Base-by-base conservation (phyloP, 768 basidiomycete species). In the Punctularia strigosozonata region DNA sequence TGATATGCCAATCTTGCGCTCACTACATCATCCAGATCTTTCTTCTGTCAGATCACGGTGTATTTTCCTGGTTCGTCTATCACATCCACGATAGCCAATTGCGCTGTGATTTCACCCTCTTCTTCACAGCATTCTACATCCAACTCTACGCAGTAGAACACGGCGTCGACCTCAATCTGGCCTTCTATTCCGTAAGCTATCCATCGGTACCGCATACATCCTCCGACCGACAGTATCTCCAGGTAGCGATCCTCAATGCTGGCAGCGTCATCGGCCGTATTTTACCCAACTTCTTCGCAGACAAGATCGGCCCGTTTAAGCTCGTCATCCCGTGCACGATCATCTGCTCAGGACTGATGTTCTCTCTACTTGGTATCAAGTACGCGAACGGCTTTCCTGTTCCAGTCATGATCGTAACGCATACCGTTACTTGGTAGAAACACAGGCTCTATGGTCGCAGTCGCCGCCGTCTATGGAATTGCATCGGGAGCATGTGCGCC, bases 61-160 rank as follows among this genome's bases (percentile, higher is more conserved):
- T n/a, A n/a, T n/a, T n/a, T n/a, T n/a, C n/a, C n/a, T n/a, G n/a
- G n/a, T n/a, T n/a, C n/a, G n/a, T n/a, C n/a, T n/a, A n/a, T n/a
- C n/a, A n/a, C n/a, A n/a, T n/a, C n/a, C n/a, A n/a, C n/a, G n/a
- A n/a, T n/a, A n/a, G n/a, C n/a, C n/a, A 66, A 64, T 22, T 60
- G 61, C 47, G 71, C 23, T 73, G 62, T 42, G 71, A 62, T 33
- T 73, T n/a, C n/a, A n/a, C n/a, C n/a, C n/a, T n/a, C n/a, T n/a
- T n/a, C n/a, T n/a, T n/a, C n/a, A n/a, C 74, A 0, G 57, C 73
- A 14, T 77, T 73, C 53, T 78, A 71, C 48, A 46, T 77, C 5
- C 77, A 79, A 44, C 51, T 77, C 10, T 65, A 71, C 41, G 62
- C 74, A 1, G 57, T 70, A 21, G 54, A 60, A 36, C 71, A 71